Evolutionary conservation across 1,284 basidiomycete genomes (phyloP).

Genomic region (Puccinia horiana): DNA sequence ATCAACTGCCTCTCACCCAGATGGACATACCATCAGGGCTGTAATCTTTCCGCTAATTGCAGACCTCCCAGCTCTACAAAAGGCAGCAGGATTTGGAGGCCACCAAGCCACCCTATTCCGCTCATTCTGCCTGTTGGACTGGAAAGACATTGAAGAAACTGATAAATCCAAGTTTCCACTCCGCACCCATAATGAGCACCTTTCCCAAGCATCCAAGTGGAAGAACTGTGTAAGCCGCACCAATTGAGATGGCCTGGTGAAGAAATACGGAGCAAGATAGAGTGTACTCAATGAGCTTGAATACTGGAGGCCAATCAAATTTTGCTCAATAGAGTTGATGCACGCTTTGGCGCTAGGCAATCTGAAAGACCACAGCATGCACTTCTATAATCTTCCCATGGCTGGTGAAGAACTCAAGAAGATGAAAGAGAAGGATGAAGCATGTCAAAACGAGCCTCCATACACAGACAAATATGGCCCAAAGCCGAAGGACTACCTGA

Average conservation of each 20-base stretch:
- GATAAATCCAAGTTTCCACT: conserved; percentile 7
- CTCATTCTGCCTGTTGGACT: too few species aligned
- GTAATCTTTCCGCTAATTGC: conserved; percentile 26
- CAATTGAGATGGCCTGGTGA: background rate
- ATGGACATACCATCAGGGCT: conserved; percentile 4
- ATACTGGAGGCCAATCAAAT: conserved; percentile 1
- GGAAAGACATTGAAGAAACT: too few species aligned
- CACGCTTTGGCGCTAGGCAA: too few species aligned
- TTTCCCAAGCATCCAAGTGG: background rate
- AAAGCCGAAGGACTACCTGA: too few species aligned
- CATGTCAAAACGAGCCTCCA: too few species aligned
- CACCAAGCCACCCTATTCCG: too few species aligned
- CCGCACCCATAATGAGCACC: background rate
- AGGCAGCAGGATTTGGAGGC: background rate
- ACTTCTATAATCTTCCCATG: too few species aligned
- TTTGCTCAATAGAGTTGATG: conserved; percentile 1
- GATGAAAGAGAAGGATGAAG: too few species aligned
- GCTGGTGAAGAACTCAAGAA: too few species aligned
- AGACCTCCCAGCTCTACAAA: background rate
- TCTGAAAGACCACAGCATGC: too few species aligned
- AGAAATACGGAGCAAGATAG: background rate
- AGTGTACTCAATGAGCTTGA: conserved; percentile 9
- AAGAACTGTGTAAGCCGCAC: background rate
- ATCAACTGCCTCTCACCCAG: background rate
- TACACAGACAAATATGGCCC: too few species aligned